A percentile compares a stretch with the other conserved stretches of the same genome.
These are phyloP conservation scores for Thielaviopsis populi DNA, from an alignment of 2,329 filamentous ascomycete species.

Conservation along the genomic window DNA sequence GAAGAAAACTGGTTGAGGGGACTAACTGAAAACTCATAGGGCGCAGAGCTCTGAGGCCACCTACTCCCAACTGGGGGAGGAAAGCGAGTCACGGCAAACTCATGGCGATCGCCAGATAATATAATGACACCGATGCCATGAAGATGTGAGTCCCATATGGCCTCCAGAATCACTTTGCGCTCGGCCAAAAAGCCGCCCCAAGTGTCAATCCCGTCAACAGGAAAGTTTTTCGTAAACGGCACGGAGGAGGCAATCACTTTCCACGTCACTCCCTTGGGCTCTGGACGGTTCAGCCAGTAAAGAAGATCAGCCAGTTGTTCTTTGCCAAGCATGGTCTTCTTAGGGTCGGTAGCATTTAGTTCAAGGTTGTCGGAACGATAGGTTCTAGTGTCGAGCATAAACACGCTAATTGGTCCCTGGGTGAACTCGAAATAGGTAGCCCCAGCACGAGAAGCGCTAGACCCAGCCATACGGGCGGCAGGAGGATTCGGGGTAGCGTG, in stretches of 20 bases:
- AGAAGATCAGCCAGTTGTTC: constrained; percentile 69
- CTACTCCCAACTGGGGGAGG: constrained; percentile 44
- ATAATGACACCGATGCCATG: constrained; percentile 65
- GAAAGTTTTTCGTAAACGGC: constrained; percentile 97
- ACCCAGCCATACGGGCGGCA: constrained; percentile 35
- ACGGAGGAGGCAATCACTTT: constrained; percentile 84
- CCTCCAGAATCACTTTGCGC: constrained; percentile 63
- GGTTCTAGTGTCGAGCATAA: constrained; percentile 81
- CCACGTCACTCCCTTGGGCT: constrained; percentile 70
- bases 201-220: constrained; percentile 71
- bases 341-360: constrained; percentile 38
- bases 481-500: constrained; percentile 78
- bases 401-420: constrained; percentile 84
- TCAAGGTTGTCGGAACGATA: constrained; percentile 58
- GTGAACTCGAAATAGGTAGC: constrained; percentile 81
- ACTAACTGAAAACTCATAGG: constrained; percentile 84
- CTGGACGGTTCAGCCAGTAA: constrained; percentile 56
- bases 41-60: constrained; percentile 49
- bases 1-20: constrained; percentile 91
- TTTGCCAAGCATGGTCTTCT: constrained; percentile 76
- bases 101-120: constrained; percentile 85
- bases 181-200: constrained; percentile 88
- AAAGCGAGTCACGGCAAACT: constrained; percentile 81
- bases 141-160: constrained; percentile 78
- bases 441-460: constrained; percentile 29